Percentiles rank a stretch among this genome's conserved stretches.
phyloP scores from a whole-genome alignment of 2,329 filamentous ascomycete species.

The Aspergillus nomiae region DNA sequence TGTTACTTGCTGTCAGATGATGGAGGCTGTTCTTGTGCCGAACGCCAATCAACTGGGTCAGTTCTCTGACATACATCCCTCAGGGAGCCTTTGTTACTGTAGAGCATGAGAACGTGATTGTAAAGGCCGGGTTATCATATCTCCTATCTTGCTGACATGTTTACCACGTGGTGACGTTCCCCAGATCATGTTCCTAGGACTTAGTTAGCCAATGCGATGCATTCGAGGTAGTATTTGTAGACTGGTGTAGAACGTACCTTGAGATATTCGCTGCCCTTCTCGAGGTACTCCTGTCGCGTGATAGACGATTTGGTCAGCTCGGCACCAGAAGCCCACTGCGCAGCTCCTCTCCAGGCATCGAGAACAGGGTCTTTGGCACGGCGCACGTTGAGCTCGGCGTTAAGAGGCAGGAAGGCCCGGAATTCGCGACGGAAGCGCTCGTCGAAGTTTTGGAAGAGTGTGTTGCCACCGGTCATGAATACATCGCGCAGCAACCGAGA shows the following conservation, averaged over 20 bases:
- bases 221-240: background rate
- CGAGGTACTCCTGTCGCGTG: conserved; percentile 78
- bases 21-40: background rate
- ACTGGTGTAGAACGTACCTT: conserved; percentile 57
- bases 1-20: background rate
- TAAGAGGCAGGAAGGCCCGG: conserved; percentile 69
- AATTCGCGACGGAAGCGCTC: conserved; percentile 75
- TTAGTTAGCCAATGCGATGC: conserved; percentile 14
- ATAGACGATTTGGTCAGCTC: conserved; percentile 68
- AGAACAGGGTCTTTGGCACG: conserved; percentile 74
- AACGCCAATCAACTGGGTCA: background rate
- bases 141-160: background rate
- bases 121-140: background rate
- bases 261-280: conserved; percentile 92
- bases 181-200: conserved; percentile 40
- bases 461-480: conserved; percentile 93
- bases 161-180: conserved; percentile 37
- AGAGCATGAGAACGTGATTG: background rate
- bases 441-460: conserved; percentile 83
- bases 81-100: background rate
- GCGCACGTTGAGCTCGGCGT: conserved; percentile 68
- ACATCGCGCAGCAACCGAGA: conserved; percentile 78
- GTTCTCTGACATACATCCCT: conserved; percentile 9
- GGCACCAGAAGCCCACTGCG: conserved; percentile 69
- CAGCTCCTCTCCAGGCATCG: conserved; percentile 93